Evolutionary conservation across 805 yeast genomes (phyloP), one percentile per base, ranked within the genome.

Genomic region (Metschnikowia gelsemii): DNA sequence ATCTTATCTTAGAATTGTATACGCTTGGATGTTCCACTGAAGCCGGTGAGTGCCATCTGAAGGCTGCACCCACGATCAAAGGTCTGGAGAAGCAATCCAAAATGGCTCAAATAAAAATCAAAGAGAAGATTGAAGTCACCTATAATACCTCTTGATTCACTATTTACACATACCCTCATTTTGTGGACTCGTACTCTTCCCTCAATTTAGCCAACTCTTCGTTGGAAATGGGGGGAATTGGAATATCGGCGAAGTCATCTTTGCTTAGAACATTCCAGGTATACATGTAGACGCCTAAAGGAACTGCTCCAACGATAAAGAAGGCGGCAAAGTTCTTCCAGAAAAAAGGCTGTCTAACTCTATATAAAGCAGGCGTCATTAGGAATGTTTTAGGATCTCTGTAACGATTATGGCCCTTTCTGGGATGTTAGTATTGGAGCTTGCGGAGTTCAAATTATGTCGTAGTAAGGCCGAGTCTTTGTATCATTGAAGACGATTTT

Each of bases 331-430:
- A 76, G 62, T 90, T 91, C 55, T 74, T 79, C 76, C 81, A 78
- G 66, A 89, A 87, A 58, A 78, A 91, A 30, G 96, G 97, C 46
- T 76, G 73, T 63, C 98, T 78, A 34, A 96, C 96, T 50, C 98
- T 75, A 51, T 87, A 72, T 74, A 91, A 80, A 5, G 96, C 96
- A 12, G 96, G 96, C 1, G 96, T 87, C 91, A 89, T 89, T 58
- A 83, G 83, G 65, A 78, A 84, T 24, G 90, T 85, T 50, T 70
- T 68, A 26, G 80, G 84, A 62, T 85, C 87, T 50, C 73, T 65
- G 52, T 70, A 70, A 42, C 68, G 65, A 50, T 59, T 61, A 50
- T 70, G 75, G 29, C 69, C 67, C 52, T 68, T 69, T 58, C 75
- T 70, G 37, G 5, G 12, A 8, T 9, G 57, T 52, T 51, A 52